Base-by-base conservation (phyloP, 805 yeast species). In the Blastobotrys muscicola region DNA sequence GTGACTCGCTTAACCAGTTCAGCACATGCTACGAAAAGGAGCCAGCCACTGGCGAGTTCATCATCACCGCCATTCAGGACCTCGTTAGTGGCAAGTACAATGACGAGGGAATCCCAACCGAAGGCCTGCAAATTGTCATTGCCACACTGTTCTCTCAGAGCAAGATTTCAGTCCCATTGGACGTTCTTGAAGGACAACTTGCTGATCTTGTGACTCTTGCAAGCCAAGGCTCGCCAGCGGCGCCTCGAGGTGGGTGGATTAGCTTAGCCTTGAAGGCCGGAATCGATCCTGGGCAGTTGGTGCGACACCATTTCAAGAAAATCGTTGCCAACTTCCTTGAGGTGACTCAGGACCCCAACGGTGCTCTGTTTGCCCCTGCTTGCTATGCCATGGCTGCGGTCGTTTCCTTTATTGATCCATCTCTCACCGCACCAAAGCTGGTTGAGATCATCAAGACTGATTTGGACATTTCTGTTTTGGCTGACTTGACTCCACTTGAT, bases 211-310 rank as follows among this genome's bases (percentile, higher is more conserved):
- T 20, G 26, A 20, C 78, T 12, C 57, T 76, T 16, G 49, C 72
- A 4, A 52, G 72, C 12, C 82, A 80, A 52, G 69, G 68, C 46
- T 40, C 53, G 2, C 42, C 51, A 2, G 57, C 75, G n/a, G 50
- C 61, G 37, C 45, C 60, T 49, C 64, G 68, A 57, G 64, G 73
- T 47, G 80, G 82, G 1, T 90, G 97, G 97, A 82, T 86, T 30
- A 83, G 83, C 0, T 61, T 86, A 35, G 78, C 78, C 32, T 74
- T 80, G 53, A 66, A 74, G 38, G 72, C 82, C 6, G 56, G 62
- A 1, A 53, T 72, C 29, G 94, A 89, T 57, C 85, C 95, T 2
- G 82, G 82, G 11, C 50, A 53, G 1, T 58, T 85, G 29, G 74
- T 82, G 2, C 30, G 50, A 0, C 44, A 45, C 3, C 33, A 60